A percentile compares a stretch with the other conserved stretches of the same genome.
Evolutionary conservation across 1,284 basidiomycete genomes (phyloP).

Genomic region (Neolentinus lepideus): DNA sequence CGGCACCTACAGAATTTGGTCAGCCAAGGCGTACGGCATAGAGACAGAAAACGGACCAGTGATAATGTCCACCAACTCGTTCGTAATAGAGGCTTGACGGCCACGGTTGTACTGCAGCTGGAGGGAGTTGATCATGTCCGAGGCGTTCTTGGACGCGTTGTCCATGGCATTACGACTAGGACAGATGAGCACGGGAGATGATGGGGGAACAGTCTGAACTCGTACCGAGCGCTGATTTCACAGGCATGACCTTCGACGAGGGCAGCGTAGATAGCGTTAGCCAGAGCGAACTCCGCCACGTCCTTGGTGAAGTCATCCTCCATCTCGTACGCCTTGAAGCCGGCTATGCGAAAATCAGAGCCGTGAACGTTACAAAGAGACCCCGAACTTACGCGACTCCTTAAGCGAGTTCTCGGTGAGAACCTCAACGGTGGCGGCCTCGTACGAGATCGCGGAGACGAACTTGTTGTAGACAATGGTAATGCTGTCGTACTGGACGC

Average conservation of each 20-base stretch:
- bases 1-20: not conserved
- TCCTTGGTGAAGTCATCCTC: conserved; percentile 95
- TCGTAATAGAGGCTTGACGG: conserved; percentile 97
- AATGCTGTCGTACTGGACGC: conserved; percentile 84
- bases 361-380: not conserved
- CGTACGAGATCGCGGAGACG: conserved; percentile 91
- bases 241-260: conserved; percentile 96
- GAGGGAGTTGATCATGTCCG: conserved; percentile 82
- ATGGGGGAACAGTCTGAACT: not conserved
- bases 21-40: not conserved
- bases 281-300: conserved; percentile 91
- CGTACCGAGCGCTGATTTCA: conserved; percentile 81
- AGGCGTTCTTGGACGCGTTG: conserved; percentile 98
- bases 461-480: conserved; percentile 95
- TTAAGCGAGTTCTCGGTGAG: conserved; percentile 76
- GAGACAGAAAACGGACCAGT: conserved; percentile 52
- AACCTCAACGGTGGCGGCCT: conserved; percentile 72
- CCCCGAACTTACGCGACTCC: conserved; percentile 58
- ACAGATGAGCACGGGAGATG: conserved; percentile 2
- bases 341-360: conserved; percentile 38
- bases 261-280: conserved; percentile 94
- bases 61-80: conserved; percentile 93
- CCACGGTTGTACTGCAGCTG: conserved; percentile 98
- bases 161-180: conserved; percentile 96
- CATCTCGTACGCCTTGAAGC: conserved; percentile 91